Conservation (phyloP, 2,329 filamentous ascomycete genomes). For the Sporothrix mexicana region DNA sequence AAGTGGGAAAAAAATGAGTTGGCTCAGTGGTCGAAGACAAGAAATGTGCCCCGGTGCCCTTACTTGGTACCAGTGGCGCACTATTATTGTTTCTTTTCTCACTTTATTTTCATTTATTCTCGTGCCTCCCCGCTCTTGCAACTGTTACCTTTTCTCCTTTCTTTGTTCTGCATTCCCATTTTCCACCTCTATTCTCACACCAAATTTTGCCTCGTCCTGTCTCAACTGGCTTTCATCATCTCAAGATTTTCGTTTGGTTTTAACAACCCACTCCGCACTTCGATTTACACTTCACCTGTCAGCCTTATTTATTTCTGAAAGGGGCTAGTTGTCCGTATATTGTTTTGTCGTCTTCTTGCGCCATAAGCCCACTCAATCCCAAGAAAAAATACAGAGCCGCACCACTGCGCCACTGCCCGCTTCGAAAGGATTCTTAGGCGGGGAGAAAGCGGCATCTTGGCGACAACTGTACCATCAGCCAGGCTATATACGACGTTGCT, state of each 20-base stretch:
- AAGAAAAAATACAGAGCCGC: conserved; percentile 21
- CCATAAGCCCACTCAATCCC: neutral
- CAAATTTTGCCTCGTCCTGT: neutral
- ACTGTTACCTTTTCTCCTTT: neutral
- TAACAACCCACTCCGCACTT: neutral
- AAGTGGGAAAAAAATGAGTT: neutral
- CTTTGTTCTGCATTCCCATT: neutral
- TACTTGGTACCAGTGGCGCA: too few relatives aligned
- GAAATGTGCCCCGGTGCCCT: neutral
- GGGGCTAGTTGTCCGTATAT: neutral
- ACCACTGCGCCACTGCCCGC: conserved; percentile 17
- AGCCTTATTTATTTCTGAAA: neutral
- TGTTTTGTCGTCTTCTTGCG: neutral
- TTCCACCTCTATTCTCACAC: neutral
- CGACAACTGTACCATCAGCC: neutral
- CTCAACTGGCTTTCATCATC: neutral
- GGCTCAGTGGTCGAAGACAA: neutral
- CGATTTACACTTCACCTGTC: neutral
- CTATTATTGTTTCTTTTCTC: neutral
- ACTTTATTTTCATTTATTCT: neutral
- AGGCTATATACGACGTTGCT: neutral
- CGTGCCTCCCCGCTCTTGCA: neutral
- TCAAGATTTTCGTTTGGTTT: neutral
- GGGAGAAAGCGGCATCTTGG: neutral
- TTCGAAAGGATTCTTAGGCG: neutral